A percentile compares a stretch with the other conserved stretches of the same genome.
phyloP scores from a whole-genome alignment of 83 land plant species.

The Picea abies region DNA sequence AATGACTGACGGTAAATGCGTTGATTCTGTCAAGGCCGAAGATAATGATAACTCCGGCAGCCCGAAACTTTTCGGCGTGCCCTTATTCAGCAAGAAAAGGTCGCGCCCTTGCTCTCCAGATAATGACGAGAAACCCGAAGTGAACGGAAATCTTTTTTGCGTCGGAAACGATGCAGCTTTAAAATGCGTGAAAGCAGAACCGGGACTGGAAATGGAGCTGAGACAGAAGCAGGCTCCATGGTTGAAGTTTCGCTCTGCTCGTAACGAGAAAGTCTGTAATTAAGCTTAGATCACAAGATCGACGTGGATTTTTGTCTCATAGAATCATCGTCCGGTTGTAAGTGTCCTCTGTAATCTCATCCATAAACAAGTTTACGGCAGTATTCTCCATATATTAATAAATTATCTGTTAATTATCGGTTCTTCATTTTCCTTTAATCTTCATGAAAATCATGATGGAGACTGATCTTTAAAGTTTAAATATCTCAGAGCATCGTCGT shows the following conservation, averaged over 20 bases:
- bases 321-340: too few species aligned
- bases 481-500: too few species aligned
- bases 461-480: too few species aligned
- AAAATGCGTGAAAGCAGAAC: slow-evolving; percentile 13
- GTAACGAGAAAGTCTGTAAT: slow-evolving; percentile 18
- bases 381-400: too few species aligned
- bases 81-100: slow-evolving; percentile 49
- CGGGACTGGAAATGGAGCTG: neutral
- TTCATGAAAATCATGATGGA: too few species aligned
- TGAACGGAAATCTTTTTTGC: neutral
- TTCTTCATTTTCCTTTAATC: too few species aligned
- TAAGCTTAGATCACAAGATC: neutral
- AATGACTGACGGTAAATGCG: too few species aligned
- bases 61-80: slow-evolving; percentile 53
- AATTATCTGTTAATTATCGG: too few species aligned
- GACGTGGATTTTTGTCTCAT: too few species aligned
- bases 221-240: slow-evolving; percentile 12
- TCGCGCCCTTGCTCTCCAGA: slow-evolving; percentile 12
- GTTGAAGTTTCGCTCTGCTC: slow-evolving; percentile 6
- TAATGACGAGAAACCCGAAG: neutral
- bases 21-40: neutral
- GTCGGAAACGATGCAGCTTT: neutral
- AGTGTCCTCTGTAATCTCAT: too few species aligned
- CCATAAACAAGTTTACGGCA: too few species aligned
- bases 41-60: slow-evolving; percentile 23